Evolutionary conservation across 2,329 filamentous ascomycete genomes (phyloP), one percentile per base, ranked within the genome.

Genomic region (Passalora sequoiae): DNA sequence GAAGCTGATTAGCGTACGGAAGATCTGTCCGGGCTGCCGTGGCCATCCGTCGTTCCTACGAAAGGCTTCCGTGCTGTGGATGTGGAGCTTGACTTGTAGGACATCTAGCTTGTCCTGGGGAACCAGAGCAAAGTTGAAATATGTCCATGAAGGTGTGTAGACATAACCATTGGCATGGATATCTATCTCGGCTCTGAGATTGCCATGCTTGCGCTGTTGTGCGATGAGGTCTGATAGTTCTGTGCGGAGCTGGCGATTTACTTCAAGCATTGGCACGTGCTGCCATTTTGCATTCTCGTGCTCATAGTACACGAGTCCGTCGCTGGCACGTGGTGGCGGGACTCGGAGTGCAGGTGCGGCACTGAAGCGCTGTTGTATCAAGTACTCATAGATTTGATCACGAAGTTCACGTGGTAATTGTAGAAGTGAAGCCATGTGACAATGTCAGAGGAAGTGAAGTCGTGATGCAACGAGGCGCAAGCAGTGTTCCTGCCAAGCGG

Each of bases 51-150:
- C 48, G n/a, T 51, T 50, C 2, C 43, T 21, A 8, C 41, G 44
- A 28, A 59, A 60, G 4, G 50, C 46, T 48, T 60, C 58, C 2
- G 55, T 51, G 38, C 47, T 56, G 43, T 54, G 49, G 31, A 59
- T 50, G 15, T 43, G 46, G 4, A 58, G 42, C 4, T 49, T 51
- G 1, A 58, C 49, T 9, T 42, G 44, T 16, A 60, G 24, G 8
- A 24, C 2, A 38, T 57, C 41, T 3, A 60, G 28, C 1, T 21
- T 4, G 3, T 38, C 42, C 2, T 43, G 22, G 9, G 45, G 43
- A 3, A 32, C 43, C 1, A 52, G 43, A 6, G 44, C 33, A 6
- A 47, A 41, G 12, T 53, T 53, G 1, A 57, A 37, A 10, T 39
- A 39, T 1, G 51, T 59, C 50, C 50, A 59, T 20, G 49, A 49